Evolutionary conservation across 2,329 filamentous ascomycete genomes (phyloP), one percentile per base, ranked within the genome.

Genomic region (Arthroderma sp.): DNA sequence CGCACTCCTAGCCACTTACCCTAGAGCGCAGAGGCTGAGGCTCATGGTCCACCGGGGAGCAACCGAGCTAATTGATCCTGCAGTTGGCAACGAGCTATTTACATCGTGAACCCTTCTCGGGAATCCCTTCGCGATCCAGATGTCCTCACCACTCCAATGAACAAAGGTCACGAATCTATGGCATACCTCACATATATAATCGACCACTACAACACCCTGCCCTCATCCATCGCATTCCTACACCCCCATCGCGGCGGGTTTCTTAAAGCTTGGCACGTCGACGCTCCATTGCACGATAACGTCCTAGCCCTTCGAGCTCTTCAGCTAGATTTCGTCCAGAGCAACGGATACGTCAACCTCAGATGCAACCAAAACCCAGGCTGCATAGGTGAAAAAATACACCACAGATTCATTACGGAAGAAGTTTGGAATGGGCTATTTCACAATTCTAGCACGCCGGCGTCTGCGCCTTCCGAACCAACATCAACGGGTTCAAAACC

Each of bases 161-260:
- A 73, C 52, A 73, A 73, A 52, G 71, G 72, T 30, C 66, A 66
- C 45, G 72, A 75, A 58, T 66, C 70, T 31, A 74, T 74, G 70
- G 68, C 69, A 22, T 73, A 73, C 53, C 60, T 74, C 9, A 73
- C 49, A 27, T 68, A 72, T 60, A 64, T 74, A 46, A 70, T 73
- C 53, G 66, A 71, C 50, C 61, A 64, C 49, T 74, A 74, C 63
- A 62, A 70, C 53, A 45, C 49, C 32, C 61, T 73, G 3, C 69
- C 72, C 4, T 54, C 59, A 6, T 63, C 60, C 47, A 55, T 70
- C 43, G 58, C 71, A 48, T 75, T 74, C 57, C 54, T 72, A 43
- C 72, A 61, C 48, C 46, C 57, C 10, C 54, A 58, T 46, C 54
- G 50, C 6, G 38, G 70, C 53, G 56, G 57, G 31, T 56, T 53